Evolutionary conservation across 1,284 basidiomycete species (phyloP).

Genomic region (Sparassis latifolia): DNA sequence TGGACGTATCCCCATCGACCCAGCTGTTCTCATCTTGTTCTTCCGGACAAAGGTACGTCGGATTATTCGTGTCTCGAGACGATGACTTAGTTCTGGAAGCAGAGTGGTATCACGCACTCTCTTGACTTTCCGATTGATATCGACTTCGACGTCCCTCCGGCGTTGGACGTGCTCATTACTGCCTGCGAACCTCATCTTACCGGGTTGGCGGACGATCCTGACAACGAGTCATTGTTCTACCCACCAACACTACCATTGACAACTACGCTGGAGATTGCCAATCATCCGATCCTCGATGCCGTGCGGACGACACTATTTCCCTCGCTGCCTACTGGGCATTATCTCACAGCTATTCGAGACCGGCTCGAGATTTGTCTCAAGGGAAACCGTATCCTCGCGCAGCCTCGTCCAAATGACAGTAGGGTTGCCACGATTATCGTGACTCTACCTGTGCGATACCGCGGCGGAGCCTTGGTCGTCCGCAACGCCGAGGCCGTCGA

Average conservation of each 20-base stretch:
- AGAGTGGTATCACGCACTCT: slow-evolving; percentile 75
- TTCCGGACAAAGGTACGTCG: slow-evolving; percentile 66
- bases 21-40: slow-evolving; percentile 61
- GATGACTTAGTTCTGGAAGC: slow-evolving; percentile 7
- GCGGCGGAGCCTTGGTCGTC: slow-evolving; percentile 59
- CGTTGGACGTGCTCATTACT: slow-evolving; percentile 72
- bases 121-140: slow-evolving; percentile 77
- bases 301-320: slow-evolving; percentile 66
- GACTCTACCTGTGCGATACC: slow-evolving; percentile 66
- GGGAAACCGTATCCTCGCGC: slow-evolving; percentile 52
- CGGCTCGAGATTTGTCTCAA: slow-evolving; percentile 60
- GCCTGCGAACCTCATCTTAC: slow-evolving; percentile 63
- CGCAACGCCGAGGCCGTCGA: slow-evolving; percentile 53
- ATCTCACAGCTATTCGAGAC: slow-evolving; percentile 61
- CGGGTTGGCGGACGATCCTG: slow-evolving; percentile 43
- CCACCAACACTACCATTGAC: slow-evolving; percentile 67
- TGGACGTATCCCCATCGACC: slow-evolving; percentile 67
- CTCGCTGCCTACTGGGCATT: slow-evolving; percentile 56
- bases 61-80: background rate
- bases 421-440: slow-evolving; percentile 67
- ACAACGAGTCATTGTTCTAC: slow-evolving; percentile 64
- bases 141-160: slow-evolving; percentile 65
- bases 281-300: slow-evolving; percentile 73
- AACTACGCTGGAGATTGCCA: slow-evolving; percentile 68
- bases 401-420: slow-evolving; percentile 53